These are phyloP conservation scores for Omphalotus guepiniiformis DNA, from an alignment of 768 basidiomycete genomes.

Conservation along the genomic window DNA sequence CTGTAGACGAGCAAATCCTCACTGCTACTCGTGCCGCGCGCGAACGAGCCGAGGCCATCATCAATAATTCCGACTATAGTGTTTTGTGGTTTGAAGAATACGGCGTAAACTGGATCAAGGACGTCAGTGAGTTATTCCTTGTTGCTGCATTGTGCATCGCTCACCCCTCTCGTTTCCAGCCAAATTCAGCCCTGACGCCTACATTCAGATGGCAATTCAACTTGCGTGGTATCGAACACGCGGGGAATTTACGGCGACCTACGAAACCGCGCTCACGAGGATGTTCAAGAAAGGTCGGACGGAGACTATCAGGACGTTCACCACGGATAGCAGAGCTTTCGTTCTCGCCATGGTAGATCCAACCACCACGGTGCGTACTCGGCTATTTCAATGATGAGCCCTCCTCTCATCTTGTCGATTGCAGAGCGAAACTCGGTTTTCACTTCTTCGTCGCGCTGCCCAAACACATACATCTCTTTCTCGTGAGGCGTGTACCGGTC, in stretches of 20 bases:
- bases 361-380: conserved; percentile 36
- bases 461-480: conserved; percentile 68
- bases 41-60: conserved; percentile 49
- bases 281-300: conserved; percentile 86
- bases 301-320: conserved; percentile 80
- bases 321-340: conserved; percentile 68
- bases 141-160: not conserved
- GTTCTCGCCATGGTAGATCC: conserved; percentile 71
- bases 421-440: conserved; percentile 34
- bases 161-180: conserved; percentile 32
- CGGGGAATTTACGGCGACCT: conserved; percentile 78
- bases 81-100: conserved; percentile 80
- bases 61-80: conserved; percentile 78
- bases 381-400: not conserved
- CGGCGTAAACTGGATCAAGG: conserved; percentile 86
- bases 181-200: conserved; percentile 74
- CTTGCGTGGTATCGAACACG: conserved; percentile 85
- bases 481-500: conserved; percentile 73
- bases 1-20: conserved; percentile 54
- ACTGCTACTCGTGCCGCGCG: conserved; percentile 57
- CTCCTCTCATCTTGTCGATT: not conserved
- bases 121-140: conserved; percentile 44
- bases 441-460: conserved; percentile 63
- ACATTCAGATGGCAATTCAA: conserved; percentile 88
- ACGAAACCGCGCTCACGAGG: conserved; percentile 89